Base-by-base conservation (phyloP, 2,329 filamentous ascomycete genomes). In the Arthrobotrys conoides region DNA sequence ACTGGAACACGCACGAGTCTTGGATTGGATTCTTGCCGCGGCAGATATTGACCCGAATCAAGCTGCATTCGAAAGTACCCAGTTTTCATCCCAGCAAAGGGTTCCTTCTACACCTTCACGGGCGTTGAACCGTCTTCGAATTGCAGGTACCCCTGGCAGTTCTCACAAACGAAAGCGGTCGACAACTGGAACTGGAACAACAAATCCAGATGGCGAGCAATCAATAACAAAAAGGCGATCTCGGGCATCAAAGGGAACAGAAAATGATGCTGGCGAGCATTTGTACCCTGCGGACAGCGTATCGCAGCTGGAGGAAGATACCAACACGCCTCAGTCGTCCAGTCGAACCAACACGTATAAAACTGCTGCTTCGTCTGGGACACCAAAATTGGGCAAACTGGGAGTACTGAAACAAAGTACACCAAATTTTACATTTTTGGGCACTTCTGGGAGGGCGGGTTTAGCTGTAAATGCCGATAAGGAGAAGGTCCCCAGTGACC, bases 231-330 rank as follows among this genome's bases (percentile, higher is more conserved):
- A 51, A 24, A 51, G 10, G 5, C 48, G 24, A 24, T 16, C 20
- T 3, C 48, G 48, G 16, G 12, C 48, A 24, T 51, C 20, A 14
- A 51, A 16, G 14, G 2, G 48, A 8, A 14, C 48, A 16, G 48
- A 24, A 24, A 3, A 14, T 5, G 48, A 51, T 16, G 48, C 20
- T 24, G 48, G 48, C 20, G 48, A 51, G 9, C 18, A 51, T 16
- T 1, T 51, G 20, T 51, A 12, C 20, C 48, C 48, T n/a, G 48
- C 20, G 14, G 48, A 51, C 48, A 51, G 48, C 12, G 48, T 51
- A 51, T 51, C 48, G 24, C 48, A 51, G 20, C 12, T 51, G 48
- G 48, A 49, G 46, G 46, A 49, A 49, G 46, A n/a, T 16, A 51
- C 12, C 48, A 51, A 22, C 48, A 20, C 44, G 9, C 44, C 44